Conservation (phyloP, 2,329 filamentous ascomycete species). For the Blastomyces parvus region DNA sequence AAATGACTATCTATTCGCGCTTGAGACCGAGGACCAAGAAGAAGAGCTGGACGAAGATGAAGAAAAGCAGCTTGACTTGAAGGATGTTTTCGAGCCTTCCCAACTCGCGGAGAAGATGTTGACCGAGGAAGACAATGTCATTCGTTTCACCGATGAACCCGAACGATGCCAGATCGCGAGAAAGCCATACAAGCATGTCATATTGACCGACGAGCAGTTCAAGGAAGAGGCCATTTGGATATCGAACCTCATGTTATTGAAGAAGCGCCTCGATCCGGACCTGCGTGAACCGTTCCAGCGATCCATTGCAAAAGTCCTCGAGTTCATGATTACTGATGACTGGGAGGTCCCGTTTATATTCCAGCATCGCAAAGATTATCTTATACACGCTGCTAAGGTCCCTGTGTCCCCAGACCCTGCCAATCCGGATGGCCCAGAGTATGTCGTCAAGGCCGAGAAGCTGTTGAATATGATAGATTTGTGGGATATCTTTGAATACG, state of each 20-base stretch:
- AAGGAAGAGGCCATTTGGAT: conserved; percentile 90
- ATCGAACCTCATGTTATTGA: conserved; percentile 76
- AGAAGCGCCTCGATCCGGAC: conserved; percentile 64
- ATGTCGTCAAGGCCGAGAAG: conserved; percentile 70
- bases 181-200: conserved; percentile 73
- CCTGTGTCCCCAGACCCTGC: conserved; percentile 52
- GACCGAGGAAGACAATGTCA: conserved; percentile 88
- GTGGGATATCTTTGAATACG: conserved; percentile 89
- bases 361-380: conserved; percentile 94
- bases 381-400: conserved; percentile 78
- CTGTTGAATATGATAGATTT: conserved; percentile 85
- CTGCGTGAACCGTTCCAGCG: conserved; percentile 75
- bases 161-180: conserved; percentile 90
- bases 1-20: conserved; percentile 89
- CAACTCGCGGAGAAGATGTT: conserved; percentile 89
- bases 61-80: conserved; percentile 79
- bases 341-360: conserved; percentile 97
- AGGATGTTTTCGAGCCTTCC: conserved; percentile 96
- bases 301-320: conserved; percentile 81
- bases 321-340: conserved; percentile 90
- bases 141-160: conserved; percentile 79
- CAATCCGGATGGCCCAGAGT: conserved; percentile 62
- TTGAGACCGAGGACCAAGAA: conserved; percentile 79
- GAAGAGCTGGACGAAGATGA: conserved; percentile 66
- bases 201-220: conserved; percentile 73